A percentile compares a stretch with the other conserved stretches of the same genome.
Evolutionary conservation across 371 early-diverging fungal species (phyloP).

Genomic region (Cladochytrium tenue): DNA sequence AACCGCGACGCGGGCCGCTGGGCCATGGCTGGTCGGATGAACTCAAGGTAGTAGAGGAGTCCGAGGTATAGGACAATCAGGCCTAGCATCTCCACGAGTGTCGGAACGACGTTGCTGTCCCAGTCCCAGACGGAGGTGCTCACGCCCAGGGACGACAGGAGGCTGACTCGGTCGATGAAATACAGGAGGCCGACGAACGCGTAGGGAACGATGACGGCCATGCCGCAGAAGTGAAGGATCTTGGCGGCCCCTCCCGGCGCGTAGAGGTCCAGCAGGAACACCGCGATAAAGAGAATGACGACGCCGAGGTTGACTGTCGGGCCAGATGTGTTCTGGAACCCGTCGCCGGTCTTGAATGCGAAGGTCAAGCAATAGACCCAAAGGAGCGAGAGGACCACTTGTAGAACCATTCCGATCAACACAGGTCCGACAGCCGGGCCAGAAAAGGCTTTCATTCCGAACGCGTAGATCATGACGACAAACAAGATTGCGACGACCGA

Average conservation of each 20-base stretch:
- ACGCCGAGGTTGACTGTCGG: too few relatives aligned
- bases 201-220: constrained; percentile 1
- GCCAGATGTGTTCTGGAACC: too few relatives aligned
- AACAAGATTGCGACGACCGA: too few relatives aligned
- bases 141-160: not conserved
- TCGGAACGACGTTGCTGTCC: not conserved
- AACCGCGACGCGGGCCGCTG: not conserved
- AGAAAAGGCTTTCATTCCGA: too few relatives aligned
- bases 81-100: not conserved
- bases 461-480: not conserved
- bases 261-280: too few relatives aligned
- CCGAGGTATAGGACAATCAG: not conserved
- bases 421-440: too few relatives aligned
- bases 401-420: too few relatives aligned
- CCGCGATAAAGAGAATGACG: too few relatives aligned
- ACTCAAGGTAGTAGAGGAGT: constrained; percentile 5
- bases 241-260: not conserved
- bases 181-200: not conserved
- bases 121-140: constrained; percentile 4
- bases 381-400: too few relatives aligned
- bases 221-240: not conserved
- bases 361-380: too few relatives aligned
- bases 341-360: too few relatives aligned
- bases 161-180: not conserved
- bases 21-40: not conserved